Conservation (phyloP, 2,329 filamentous ascomycete species). For the Pseudogymnoascus sp. region DNA sequence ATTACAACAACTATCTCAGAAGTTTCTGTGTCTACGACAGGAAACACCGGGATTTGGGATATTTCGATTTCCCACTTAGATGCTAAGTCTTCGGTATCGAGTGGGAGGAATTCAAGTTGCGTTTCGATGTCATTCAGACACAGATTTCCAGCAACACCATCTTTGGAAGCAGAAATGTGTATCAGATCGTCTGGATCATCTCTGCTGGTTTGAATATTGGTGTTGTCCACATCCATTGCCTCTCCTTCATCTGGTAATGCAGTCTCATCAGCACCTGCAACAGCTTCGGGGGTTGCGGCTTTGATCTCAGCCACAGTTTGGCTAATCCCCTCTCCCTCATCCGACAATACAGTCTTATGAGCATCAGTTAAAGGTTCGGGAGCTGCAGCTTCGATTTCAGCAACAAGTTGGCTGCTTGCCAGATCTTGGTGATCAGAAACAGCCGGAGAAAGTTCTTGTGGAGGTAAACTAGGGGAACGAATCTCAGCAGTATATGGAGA, state of each 20-base stretch:
- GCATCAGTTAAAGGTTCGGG: background rate
- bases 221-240: constrained; percentile 24
- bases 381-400: constrained; percentile 16
- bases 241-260: constrained; percentile 21
- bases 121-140: background rate
- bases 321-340: background rate
- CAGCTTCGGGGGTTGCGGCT: constrained; percentile 12
- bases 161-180: background rate
- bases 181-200: background rate
- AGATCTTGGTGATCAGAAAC: constrained; percentile 17
- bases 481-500: constrained; percentile 10
- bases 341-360: background rate
- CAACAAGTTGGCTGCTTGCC: constrained; percentile 23
- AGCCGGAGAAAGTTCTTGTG: constrained; percentile 16
- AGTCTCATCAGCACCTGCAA: constrained; percentile 16
- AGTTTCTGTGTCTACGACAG: background rate
- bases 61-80: background rate
- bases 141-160: constrained; percentile 6
- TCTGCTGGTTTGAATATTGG: background rate
- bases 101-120: background rate
- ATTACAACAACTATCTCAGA: background rate
- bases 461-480: background rate
- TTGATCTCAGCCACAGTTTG: constrained; percentile 18
- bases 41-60: background rate
- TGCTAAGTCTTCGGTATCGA: background rate